Evolutionary conservation across 139 green algal genomes (phyloP), one percentile per base, ranked within the genome.

Genomic region (Yamagishiella unicocca): DNA sequence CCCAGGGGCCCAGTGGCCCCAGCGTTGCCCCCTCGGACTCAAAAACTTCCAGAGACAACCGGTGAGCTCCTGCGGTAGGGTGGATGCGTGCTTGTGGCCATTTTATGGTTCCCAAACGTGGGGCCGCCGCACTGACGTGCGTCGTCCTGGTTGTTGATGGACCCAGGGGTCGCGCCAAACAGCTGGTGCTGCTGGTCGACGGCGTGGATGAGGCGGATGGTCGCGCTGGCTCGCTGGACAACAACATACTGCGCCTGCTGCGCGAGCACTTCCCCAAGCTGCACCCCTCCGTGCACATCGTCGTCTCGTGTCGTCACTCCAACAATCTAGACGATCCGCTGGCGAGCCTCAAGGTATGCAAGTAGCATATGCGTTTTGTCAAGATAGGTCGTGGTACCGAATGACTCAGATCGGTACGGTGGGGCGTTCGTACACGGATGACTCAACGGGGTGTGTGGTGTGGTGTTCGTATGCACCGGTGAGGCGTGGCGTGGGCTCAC

Each of bases 201-300:
- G 76, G 76, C 37, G 76, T 83, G 35, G 76, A 83, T 37, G 76
- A 83, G 50, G 76, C 76, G 53, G 76, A 83, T 33, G 76, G 76
- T 12, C 50, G 76, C 50, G 76, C 76, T 1, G 76, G 76, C 35
- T 42, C 76, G 29, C 76, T 83, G 53, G 76, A 83, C 50, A 83
- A 83, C 55, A 83, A 83, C 76, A 40, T 83, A 0, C 76, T 83
- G 29, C 76, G 76, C 2, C 76, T 83, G 76, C 53, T 83, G 76
- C 54, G 76, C 31, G 76, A 83, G 76, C 76, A 83, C 50, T 83
- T 83, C 54, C 76, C 76, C 29, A 83, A 83, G 76, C 76, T 83
- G 53, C 76, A 83, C 22, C 76, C 76, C 3, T 19, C 76, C 0
- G 76, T 83, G n/a, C 76, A 83, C 54, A 71, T 83, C 53, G 33